These are phyloP conservation scores for Capsicum pubescens DNA, from an alignment of 257 asterid species.

Conservation along the genomic window DNA sequence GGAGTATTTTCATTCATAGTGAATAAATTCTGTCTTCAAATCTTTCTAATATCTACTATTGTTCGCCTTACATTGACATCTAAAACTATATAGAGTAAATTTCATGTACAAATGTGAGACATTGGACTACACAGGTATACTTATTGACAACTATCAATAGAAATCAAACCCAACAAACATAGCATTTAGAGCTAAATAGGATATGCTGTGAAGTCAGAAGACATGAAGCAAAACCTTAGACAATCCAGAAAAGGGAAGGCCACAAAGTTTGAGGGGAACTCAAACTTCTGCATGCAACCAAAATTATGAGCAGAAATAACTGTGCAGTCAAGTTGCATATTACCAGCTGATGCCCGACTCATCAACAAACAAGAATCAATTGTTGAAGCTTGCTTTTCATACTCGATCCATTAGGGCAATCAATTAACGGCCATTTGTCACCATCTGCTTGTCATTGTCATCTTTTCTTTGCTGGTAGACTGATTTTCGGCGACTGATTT, in stretches of 20 bases:
- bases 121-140: not conserved
- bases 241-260: not conserved
- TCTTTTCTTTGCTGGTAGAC: conserved; percentile 36
- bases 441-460: conserved; percentile 26
- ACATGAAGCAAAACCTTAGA: not conserved
- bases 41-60: not conserved
- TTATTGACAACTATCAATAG: not conserved
- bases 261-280: conserved; percentile 2
- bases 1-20: not conserved
- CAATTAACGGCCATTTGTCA: conserved; percentile 14
- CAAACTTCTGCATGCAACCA: not conserved
- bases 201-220: not conserved
- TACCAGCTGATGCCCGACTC: not conserved
- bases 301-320: not conserved
- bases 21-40: not conserved
- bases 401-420: not conserved
- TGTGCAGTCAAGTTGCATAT: conserved; percentile 10
- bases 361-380: not conserved
- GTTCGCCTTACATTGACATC: not conserved
- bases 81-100: conserved; percentile 2
- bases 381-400: not conserved
- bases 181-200: not conserved
- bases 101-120: conserved; percentile 5
- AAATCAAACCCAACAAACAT: not conserved
- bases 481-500: conserved; percentile 31